Conservation (phyloP, 2,329 filamentous ascomycete genomes). For the Basipetospora chlamydospora region DNA sequence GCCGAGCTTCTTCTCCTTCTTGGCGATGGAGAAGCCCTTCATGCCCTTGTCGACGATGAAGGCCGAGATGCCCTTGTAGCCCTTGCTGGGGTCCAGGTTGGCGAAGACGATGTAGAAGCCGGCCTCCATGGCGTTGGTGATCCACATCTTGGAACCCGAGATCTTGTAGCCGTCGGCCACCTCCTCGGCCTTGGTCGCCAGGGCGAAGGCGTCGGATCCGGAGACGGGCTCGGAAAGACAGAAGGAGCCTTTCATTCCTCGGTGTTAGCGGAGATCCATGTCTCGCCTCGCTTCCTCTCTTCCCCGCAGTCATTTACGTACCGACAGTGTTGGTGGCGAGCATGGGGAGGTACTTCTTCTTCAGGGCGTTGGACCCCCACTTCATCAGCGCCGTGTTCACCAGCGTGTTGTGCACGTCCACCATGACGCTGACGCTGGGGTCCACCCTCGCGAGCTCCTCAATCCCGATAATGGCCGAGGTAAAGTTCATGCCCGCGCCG, state of each 20-base stretch:
- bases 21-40: conserved; percentile 84
- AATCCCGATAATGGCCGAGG: conserved; percentile 85
- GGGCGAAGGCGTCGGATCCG: conserved; percentile 88
- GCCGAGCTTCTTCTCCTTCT: conserved; percentile 99
- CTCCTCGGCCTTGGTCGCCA: conserved; percentile 80
- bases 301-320: conserved; percentile 2
- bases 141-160: conserved; percentile 97
- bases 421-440: conserved; percentile 85
- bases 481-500: conserved; percentile 98
- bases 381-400: conserved; percentile 89
- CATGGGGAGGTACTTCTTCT: conserved; percentile 79
- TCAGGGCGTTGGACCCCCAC: conserved; percentile 60
- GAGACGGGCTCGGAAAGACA: conserved; percentile 86
- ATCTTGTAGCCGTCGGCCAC: conserved; percentile 74
- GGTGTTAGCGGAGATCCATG: too few relatives aligned
- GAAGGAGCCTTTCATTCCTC: conserved; percentile 70
- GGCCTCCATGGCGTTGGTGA: conserved; percentile 92
- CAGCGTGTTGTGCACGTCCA: conserved; percentile 95
- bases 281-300: too few relatives aligned
- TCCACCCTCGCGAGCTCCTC: conserved; percentile 92
- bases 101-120: conserved; percentile 96
- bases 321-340: conserved; percentile 78
- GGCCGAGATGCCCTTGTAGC: conserved; percentile 93
- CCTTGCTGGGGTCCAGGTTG: conserved; percentile 81
- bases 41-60: conserved; percentile 88